Base-by-base conservation (phyloP, 306 rosid species). In the Fagus sylvatica region DNA sequence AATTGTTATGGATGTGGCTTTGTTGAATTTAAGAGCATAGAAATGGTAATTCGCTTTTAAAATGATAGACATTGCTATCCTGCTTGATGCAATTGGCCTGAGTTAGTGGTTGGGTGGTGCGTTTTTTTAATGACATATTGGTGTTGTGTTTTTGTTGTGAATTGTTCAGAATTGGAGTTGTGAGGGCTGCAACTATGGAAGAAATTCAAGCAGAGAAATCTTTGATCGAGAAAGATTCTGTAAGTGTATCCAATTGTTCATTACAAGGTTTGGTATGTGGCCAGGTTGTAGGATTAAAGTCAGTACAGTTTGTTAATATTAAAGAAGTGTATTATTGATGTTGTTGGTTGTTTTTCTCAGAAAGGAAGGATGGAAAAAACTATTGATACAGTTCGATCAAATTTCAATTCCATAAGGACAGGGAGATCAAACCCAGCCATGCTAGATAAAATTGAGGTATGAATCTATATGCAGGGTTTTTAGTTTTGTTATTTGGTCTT, bases 161-260 rank as follows among this genome's bases (percentile, higher is more conserved):
- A 75, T 32, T 48, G 4, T 67, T 17, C 76, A 93, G 91, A 87
- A 84, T 64, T 48, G 80, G 78, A 74, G 37, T 80, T 75, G 91
- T 93, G 30, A 89, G 87, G 70, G 93, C 97, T 15, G 97, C 99
- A 39, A 93, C 98, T 73, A 84, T 90, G n/a, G 99, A 93, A 79
- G 99, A 95, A 89, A 95, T 95, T 43, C 97, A 95, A 90, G 99
- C 97, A 0, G 97, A 95, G 74, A 95, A 95, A 55, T 74, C 96
- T 4, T 62, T 75, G 65, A 91, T 95, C 30, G 97, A 87, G 83
- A 88, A 86, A 61, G 98, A 95, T 78, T 92, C 82, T 78, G 99
- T 95, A 83, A 86, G 94, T 80, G 51, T 78, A 68, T 11, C 0
- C 17, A 10, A 53, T 37, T 34, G 69, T 71, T 54, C 36, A 22